These are phyloP conservation scores for Xylaria scruposa DNA, from an alignment of 495 filamentous ascomycete genomes.

Conservation along the genomic window DNA sequence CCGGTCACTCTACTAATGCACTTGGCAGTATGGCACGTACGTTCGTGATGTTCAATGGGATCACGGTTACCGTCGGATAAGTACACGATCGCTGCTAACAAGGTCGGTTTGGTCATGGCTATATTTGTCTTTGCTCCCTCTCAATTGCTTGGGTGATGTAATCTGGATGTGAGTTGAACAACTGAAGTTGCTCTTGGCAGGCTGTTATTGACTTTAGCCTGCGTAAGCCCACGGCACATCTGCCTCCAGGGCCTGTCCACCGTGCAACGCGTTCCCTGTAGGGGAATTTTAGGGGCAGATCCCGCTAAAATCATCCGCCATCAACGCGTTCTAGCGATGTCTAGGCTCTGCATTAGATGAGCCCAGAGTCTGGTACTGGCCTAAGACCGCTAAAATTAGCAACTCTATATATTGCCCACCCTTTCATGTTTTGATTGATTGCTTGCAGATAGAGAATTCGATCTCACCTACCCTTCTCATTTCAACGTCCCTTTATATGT, in stretches of 20 bases:
- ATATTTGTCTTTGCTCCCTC: constrained; percentile 4
- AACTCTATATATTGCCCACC: constrained; percentile 23
- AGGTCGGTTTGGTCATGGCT: neutral
- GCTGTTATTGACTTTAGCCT: constrained; percentile 19
- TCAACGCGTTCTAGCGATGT: neutral
- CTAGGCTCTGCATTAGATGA: constrained; percentile 20
- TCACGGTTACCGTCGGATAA: constrained; percentile 15
- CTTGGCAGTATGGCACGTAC: constrained; percentile 5
- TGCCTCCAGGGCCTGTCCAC: constrained; percentile 18
- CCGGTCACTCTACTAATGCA: neutral
- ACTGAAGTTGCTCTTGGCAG: neutral
- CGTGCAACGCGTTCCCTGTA: neutral
- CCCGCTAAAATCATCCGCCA: constrained; percentile 3
- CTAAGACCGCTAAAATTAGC: constrained; percentile 24
- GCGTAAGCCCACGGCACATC: constrained; percentile 8
- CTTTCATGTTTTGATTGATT: constrained; percentile 20
- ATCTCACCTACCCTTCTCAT: constrained; percentile 3
- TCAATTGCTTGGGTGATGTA: constrained; percentile 14
- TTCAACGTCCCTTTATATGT: neutral
- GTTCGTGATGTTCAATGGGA: neutral
- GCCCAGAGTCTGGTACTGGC: constrained; percentile 1
- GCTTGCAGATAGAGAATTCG: constrained; percentile 3
- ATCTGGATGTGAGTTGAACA: neutral
- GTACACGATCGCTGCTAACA: neutral
- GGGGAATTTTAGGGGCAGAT: constrained; percentile 22